phyloP scores from a whole-genome alignment of 306 rosid species.

The Carpinus fangiana region DNA sequence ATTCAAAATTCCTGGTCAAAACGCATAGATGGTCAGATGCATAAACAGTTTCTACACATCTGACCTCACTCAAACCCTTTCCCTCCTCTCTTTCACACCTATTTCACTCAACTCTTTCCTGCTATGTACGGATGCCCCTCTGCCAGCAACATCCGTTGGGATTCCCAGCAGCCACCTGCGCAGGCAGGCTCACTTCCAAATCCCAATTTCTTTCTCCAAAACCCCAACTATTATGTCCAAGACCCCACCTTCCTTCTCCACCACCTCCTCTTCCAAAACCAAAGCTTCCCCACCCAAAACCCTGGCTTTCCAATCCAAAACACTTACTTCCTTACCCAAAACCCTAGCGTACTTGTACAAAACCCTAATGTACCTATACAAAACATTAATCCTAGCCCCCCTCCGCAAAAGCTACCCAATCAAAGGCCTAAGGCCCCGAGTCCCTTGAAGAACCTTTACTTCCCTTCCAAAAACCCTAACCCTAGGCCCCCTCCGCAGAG shows the following conservation, averaged over 20 bases:
- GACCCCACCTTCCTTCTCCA: not conserved
- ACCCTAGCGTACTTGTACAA: slow-evolving; percentile 23
- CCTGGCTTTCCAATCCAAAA: slow-evolving; percentile 11
- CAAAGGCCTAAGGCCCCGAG: too few relatives aligned
- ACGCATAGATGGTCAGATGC: too few relatives aligned
- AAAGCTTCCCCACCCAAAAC: slow-evolving; percentile 2
- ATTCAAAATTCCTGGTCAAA: too few relatives aligned
- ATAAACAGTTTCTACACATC: too few relatives aligned
- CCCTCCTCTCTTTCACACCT: not conserved
- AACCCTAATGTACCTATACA: slow-evolving; percentile 32
- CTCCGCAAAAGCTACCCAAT: too few relatives aligned
- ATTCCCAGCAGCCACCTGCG: slow-evolving; percentile 6
- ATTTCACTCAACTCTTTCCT: not conserved
- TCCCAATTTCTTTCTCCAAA: not conserved
- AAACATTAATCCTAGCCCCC: slow-evolving; percentile 21
- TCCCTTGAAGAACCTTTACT: too few relatives aligned
- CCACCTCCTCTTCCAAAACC: not conserved
- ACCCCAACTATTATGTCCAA: slow-evolving; percentile 6
- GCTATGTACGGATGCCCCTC: slow-evolving; percentile 44
- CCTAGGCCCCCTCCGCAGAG: not conserved
- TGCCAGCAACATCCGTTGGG: slow-evolving; percentile 3
- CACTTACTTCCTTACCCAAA: slow-evolving; percentile 17
- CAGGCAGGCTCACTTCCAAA: not conserved
- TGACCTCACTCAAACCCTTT: not conserved
- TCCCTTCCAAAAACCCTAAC: slow-evolving; percentile 23